Evolutionary conservation across 139 green algal genomes (phyloP).

Genomic region (Gonium pectorale): DNA sequence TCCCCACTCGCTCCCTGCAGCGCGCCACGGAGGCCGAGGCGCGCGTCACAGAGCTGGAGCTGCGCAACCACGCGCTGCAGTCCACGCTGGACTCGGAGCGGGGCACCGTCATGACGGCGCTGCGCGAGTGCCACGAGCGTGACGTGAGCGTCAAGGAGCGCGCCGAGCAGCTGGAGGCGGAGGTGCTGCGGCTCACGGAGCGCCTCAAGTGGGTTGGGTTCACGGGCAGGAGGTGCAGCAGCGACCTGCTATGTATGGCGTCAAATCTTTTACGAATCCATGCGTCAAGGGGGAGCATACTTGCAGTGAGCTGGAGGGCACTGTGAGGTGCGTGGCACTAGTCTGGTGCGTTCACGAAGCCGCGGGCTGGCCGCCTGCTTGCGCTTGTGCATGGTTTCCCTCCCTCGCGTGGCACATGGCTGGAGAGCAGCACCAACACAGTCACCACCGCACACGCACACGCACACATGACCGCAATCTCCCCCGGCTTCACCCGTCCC

Average conservation of each 20-base stretch:
- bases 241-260: too few species aligned
- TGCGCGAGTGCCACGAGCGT: conserved; percentile 60
- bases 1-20: background rate
- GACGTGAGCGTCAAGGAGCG: conserved; percentile 44
- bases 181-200: conserved; percentile 55
- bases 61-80: conserved; percentile 46
- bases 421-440: too few species aligned
- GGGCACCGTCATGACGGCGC: conserved; percentile 46
- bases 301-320: too few species aligned
- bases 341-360: too few species aligned
- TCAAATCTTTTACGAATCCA: too few species aligned
- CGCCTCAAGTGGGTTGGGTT: conserved; percentile 42
- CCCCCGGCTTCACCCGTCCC: background rate
- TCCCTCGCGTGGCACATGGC: too few species aligned
- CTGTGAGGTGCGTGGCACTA: too few species aligned
- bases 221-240: background rate
- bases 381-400: too few species aligned
- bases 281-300: too few species aligned
- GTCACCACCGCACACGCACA: too few species aligned
- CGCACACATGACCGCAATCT: too few species aligned
- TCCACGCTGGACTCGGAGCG: conserved; percentile 51
- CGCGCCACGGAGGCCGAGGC: conserved; percentile 46
- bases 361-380: too few species aligned
- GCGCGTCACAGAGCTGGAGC: conserved; percentile 45
- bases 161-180: conserved; percentile 45